A percentile compares a stretch with the other conserved stretches of the same genome.
Conservation (phyloP, 23 red algal species). For the Gracilariopsis chorda region DNA sequence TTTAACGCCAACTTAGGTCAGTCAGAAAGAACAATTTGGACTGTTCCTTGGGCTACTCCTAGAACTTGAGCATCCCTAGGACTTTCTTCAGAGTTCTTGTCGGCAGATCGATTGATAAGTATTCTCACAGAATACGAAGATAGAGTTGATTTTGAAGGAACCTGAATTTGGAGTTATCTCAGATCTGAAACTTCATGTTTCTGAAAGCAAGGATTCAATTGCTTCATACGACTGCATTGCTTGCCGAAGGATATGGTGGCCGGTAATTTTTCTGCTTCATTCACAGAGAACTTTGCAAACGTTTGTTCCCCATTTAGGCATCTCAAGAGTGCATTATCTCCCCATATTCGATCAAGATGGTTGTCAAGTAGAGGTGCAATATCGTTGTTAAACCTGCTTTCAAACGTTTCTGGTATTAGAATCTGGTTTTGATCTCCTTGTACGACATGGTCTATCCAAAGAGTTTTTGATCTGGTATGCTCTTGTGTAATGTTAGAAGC, state of each 20-base stretch:
- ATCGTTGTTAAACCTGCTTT: conserved; percentile 48
- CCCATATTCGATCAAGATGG: conserved; percentile 36
- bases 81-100: too few species aligned
- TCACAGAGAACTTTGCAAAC: conserved; percentile 21
- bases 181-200: conserved; percentile 22
- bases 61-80: background rate
- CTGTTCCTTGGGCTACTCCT: background rate
- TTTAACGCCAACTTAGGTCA: conserved; percentile 13
- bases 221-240: background rate
- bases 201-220: background rate
- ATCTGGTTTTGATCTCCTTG: conserved; percentile 6
- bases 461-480: background rate
- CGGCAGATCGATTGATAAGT: background rate
- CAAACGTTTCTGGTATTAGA: conserved; percentile 59
- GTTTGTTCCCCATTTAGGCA: background rate
- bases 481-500: background rate
- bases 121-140: conserved; percentile 34
- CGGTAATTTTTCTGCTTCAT: conserved; percentile 33
- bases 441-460: conserved; percentile 50
- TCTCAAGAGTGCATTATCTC: background rate
- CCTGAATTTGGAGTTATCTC: background rate
- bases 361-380: conserved; percentile 44
- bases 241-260: conserved; percentile 10
- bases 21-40: conserved; percentile 50
- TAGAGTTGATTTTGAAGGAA: conserved; percentile 39